Evolutionary conservation across 163 green algal genomes (phyloP).

Genomic region (Scenedesmus sp.): DNA sequence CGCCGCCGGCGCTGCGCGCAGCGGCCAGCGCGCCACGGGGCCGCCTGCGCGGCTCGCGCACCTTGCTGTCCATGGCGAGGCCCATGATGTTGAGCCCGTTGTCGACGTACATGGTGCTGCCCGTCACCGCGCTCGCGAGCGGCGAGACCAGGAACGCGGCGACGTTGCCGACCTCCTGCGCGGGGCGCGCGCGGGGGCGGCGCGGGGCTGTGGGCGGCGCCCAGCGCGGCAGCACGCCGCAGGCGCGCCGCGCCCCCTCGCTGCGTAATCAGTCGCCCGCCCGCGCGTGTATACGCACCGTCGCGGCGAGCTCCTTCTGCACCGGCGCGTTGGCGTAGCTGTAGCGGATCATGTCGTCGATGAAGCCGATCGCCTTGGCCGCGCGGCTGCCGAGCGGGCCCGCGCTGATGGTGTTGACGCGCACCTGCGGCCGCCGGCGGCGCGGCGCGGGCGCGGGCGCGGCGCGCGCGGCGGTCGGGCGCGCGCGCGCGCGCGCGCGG

Average conservation of each 20-base stretch:
- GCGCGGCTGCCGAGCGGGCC: slow-evolving; percentile 94
- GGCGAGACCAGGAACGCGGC: slow-evolving; percentile 96
- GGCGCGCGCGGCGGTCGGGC: no score
- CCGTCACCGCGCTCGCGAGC: slow-evolving; percentile 92
- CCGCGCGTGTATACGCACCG: neutral
- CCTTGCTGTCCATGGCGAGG: slow-evolving; percentile 78
- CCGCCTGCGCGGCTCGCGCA: slow-evolving; percentile 7
- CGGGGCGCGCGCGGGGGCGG: neutral
- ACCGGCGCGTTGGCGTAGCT: slow-evolving; percentile 94
- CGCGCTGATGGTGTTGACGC: slow-evolving; percentile 98
- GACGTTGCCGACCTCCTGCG: slow-evolving; percentile 86
- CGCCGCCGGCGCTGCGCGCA: no score
- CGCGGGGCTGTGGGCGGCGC: no score
- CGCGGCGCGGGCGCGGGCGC: no score
- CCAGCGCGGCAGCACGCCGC: no score
- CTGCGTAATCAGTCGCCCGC: no score
- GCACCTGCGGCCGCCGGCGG: slow-evolving; percentile 67
- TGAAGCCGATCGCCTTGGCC: slow-evolving; percentile 99
- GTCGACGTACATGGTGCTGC: slow-evolving; percentile 93
- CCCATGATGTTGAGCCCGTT: slow-evolving; percentile 98
- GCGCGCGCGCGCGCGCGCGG: neutral
- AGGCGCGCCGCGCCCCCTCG: no score
- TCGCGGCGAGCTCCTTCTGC: slow-evolving; percentile 92
- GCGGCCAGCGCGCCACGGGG: no score
- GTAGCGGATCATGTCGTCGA: slow-evolving; percentile 99